Evolutionary conservation across 495 filamentous ascomycete species (phyloP), one percentile per base, ranked within the genome.

Genomic region (Xylaria scruposa): DNA sequence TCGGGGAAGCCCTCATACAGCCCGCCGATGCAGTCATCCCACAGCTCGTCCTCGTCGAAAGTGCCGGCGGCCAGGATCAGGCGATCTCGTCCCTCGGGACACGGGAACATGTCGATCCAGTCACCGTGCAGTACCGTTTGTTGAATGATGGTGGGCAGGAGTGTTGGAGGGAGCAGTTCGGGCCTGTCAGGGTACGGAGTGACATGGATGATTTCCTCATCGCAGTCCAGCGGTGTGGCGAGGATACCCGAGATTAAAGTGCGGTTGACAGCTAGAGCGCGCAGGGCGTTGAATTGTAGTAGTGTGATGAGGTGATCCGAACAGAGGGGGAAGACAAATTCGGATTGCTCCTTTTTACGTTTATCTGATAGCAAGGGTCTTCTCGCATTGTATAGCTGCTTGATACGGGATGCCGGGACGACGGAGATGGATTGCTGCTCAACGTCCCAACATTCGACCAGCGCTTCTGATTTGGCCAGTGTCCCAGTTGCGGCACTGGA

Each of bases 211-310:
- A 76, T n/a, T 67, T 79, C 78, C 54, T 75, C 74, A 51, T 72
- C 71, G 68, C 76, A 81, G 74, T 79, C 75, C 12, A 67, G 54
- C 40, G 59, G 56, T 40, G 78, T 78, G 70, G 56, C 72, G 36
- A 76, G 67, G 70, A 80, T 80, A 68, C 78, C 78, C 53, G 79
- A 78, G 58, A 85, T 72, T 15, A 84, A 70, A 72, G 67, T 77
- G 42, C 76, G 75, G 71, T 85, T 85, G 73, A 75, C 71, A 66
- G 75, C 72, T n/a, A 76, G 56, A 67, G 81, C 83, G 61, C 82
- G 80, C 62, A 85, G 77, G 69, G 79, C 78, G 70, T 85, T 85
- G 78, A 72, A 84, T 72, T 85, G 83, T 24, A 84, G 74, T 29
- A 85, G 78, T 7, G 79, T 81, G 64, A 83, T 82, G 36, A 84